A percentile compares a stretch with the other conserved stretches of the same genome.
Evolutionary conservation across 1,139 yeast species (phyloP).

Genomic region (Taphrina deformans): DNA sequence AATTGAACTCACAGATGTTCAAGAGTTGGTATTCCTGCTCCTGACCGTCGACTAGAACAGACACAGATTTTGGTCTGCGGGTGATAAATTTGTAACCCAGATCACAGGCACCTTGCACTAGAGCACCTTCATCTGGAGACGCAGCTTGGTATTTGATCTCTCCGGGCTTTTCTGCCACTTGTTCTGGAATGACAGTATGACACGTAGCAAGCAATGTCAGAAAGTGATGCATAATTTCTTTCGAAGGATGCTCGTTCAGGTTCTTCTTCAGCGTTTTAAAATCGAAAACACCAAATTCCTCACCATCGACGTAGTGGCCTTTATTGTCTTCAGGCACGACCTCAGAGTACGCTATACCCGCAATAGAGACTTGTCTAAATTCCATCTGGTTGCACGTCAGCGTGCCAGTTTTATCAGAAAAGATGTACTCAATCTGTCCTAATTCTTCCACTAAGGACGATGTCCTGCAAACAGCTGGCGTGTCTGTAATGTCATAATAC

Average conservation of each 20-base stretch:
- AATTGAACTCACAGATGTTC: conserved; percentile 92
- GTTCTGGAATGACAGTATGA: conserved; percentile 96
- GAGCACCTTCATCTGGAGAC: conserved; percentile 98
- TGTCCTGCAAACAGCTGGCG: conserved; percentile 93
- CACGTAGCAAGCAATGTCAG: conserved; percentile 85
- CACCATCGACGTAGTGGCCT: conserved; percentile 49
- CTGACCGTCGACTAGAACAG: conserved; percentile 57
- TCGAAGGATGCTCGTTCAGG: conserved; percentile 49
- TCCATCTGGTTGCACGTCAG: conserved; percentile 95
- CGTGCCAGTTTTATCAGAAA: conserved; percentile 96
- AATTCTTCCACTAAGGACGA: conserved; percentile 93
- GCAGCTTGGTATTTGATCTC: conserved; percentile 92
- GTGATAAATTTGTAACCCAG: conserved; percentile 81
- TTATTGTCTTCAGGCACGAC: conserved; percentile 82
- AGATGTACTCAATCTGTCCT: conserved; percentile 93
- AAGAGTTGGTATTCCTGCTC: conserved; percentile 70
- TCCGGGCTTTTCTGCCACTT: conserved; percentile 50
- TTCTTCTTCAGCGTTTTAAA: conserved; percentile 64
- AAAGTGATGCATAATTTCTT: conserved; percentile 75
- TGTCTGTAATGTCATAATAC: conserved; percentile 82
- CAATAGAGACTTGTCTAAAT: conserved; percentile 89
- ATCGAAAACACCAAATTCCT: conserved; percentile 73
- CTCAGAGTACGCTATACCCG: conserved; percentile 83
- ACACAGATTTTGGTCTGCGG: conserved; percentile 81
- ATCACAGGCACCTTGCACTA: conserved; percentile 92